Evolutionary conservation across 2,329 filamentous ascomycete genomes (phyloP), one percentile per base, ranked within the genome.

Genomic region (Ascomycota sp.): DNA sequence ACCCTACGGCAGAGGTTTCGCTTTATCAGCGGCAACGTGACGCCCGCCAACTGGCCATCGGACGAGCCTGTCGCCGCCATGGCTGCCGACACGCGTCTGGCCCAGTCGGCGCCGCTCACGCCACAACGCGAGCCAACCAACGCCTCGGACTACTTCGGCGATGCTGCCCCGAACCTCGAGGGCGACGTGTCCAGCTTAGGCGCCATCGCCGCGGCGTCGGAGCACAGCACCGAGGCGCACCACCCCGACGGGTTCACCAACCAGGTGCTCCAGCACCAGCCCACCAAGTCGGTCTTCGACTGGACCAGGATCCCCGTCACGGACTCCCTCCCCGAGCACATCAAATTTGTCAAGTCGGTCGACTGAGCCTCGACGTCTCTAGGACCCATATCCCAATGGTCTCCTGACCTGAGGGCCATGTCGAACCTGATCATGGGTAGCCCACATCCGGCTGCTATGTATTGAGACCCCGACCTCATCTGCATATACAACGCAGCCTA

Each of bases 351-450:
- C 12, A 67, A 76, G 23, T 70, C 66, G 24, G 49, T 75, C 23
- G 73, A 85, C 45, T 91, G 80, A 81, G 65, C 65, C 2, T 56
- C 64, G 0, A 89, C 80, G 1, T 56, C 72, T 4, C 56, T 89
- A 2, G 80, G 81, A 0, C 75, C 79, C 0, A 81, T 89, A 13
- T 74, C 79, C 36, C 54, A 60, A 28, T 91, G 80, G 79, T 56
- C 65, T 1, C 54, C 66, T 20, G 76, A 83, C 40, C 53, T 89
- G 29, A 65, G 81, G 31, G 68, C 71, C 36, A 80, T 85, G 72
- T 75, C 77, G 29, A 86, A 85, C 46, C 52, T 86, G 26, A 70
- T 91, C 40, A 83, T 89, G 77, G 75, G 68, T 10, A 76, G 69
- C 34, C 77, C 77, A 8, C 71, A 82, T 43, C 75, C 76, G 2